Evolutionary conservation across 1,284 basidiomycete genomes (phyloP).

Genomic region (Cutaneotrichosporon sp.): DNA sequence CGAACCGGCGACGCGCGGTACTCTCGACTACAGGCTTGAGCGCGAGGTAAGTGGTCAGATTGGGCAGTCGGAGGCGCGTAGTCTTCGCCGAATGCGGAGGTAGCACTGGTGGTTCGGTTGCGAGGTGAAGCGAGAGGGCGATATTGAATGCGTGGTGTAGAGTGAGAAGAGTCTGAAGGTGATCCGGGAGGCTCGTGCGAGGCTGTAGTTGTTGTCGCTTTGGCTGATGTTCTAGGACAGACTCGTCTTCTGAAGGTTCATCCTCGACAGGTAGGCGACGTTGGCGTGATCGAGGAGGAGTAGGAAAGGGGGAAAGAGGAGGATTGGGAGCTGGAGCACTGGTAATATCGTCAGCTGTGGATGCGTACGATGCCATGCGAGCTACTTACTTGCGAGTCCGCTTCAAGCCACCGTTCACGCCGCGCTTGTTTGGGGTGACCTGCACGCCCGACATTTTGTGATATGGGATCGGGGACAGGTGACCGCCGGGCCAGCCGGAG

Average conservation of each 20-base stretch:
- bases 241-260: neutral
- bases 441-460: slow-evolving; percentile 6
- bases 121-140: slow-evolving; percentile 45
- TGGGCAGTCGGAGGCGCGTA: slow-evolving; percentile 34
- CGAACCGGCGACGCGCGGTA: slow-evolving; percentile 40
- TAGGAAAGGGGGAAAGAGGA: slow-evolving; percentile 8
- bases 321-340: slow-evolving; percentile 4
- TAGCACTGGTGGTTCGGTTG: slow-evolving; percentile 46
- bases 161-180: slow-evolving; percentile 41
- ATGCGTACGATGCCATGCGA: neutral
- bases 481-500: slow-evolving; percentile 4
- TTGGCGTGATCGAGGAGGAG: slow-evolving; percentile 5
- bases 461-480: neutral
- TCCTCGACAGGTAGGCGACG: neutral
- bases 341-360: neutral
- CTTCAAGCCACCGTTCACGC: neutral
- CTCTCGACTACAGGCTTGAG: slow-evolving; percentile 46
- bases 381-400: neutral
- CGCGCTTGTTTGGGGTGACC: slow-evolving; percentile 10
- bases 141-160: slow-evolving; percentile 47
- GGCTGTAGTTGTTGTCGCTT: neutral
- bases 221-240: neutral
- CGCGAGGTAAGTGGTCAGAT: slow-evolving; percentile 42
- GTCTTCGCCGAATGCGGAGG: slow-evolving; percentile 38
- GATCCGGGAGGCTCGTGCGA: slow-evolving; percentile 30